Base-by-base conservation (phyloP, 2,329 filamentous ascomycete species). In the Drechslerella coelobrocha region DNA sequence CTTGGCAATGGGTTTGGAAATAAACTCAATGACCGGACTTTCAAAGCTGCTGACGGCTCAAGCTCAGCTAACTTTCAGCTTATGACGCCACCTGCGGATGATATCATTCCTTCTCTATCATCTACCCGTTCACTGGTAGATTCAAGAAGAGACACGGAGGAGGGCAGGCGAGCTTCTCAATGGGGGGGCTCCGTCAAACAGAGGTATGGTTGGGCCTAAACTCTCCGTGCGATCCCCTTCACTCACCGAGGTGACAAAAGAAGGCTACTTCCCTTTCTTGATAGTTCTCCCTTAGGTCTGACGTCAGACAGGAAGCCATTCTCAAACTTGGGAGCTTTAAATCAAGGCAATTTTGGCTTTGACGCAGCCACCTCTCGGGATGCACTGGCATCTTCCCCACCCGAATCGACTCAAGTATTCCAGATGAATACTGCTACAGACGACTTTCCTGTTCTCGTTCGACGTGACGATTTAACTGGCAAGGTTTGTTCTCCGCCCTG, bases 51-150 rank as follows among this genome's bases (percentile, higher is more conserved):
- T 1, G 65, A 69, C 23, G 91, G 61, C 87, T 91, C 43, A 90
- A 91, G 45, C 92, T 92, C 78, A 86, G 92, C 72, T 93, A 96
- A 81, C 96, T 93, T 59, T 89, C 90, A 72, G 92, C 92, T 37
- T 94, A 90, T 81, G 83, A 97, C 76, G 89, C 89, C 47, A 26
- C 75, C 75, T 45, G 73, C 75, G 31, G 75, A 76, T 57, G 75
- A 76, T 93, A 91, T 34, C 89, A 91, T 45, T 21, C 65, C 65
- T 7, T 21, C 52, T 17, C 45, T 89, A 89, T 2, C 89, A 89
- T 48, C 80, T 90, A 61, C 86, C 89, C 75, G 57, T 27, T 37
- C 52, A 14, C 12, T 63, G 12, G 57, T 57, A 41, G 57, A 61
- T 29, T 53, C 60, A 26, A 56, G 62, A 26, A 34, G 62, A 41